A percentile compares a stretch with the other conserved stretches of the same genome.
phyloP scores from a whole-genome alignment of 1,284 basidiomycete species.

The Abortiporus biennis region DNA sequence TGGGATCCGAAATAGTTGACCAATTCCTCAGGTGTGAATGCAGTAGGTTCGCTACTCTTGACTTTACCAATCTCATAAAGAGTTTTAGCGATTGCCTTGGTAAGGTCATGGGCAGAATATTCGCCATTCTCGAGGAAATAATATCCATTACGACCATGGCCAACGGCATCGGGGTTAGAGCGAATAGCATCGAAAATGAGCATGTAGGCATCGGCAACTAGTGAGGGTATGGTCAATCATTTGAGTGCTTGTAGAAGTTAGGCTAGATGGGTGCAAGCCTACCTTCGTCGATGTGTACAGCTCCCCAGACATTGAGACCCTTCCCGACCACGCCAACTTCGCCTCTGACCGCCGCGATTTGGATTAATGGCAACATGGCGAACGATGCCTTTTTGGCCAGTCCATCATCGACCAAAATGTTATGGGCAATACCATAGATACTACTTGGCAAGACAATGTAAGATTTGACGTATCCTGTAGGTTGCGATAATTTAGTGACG shows the following conservation, averaged over 20 bases:
- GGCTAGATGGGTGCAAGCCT: background rate
- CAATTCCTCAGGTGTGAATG: slow-evolving; percentile 28
- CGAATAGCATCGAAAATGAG: slow-evolving; percentile 18
- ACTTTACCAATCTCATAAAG: slow-evolving; percentile 24
- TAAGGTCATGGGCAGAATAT: slow-evolving; percentile 30
- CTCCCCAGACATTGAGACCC: slow-evolving; percentile 37
- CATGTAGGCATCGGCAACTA: slow-evolving; percentile 21
- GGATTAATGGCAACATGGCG: too few relatives aligned
- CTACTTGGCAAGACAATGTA: slow-evolving; percentile 43
- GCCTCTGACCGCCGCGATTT: slow-evolving; percentile 21
- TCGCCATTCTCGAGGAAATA: slow-evolving; percentile 45
- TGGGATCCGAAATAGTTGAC: slow-evolving; percentile 20
- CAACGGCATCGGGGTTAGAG: slow-evolving; percentile 13
- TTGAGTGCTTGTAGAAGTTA: background rate
- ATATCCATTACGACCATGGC: slow-evolving; percentile 39
- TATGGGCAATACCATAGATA: slow-evolving; percentile 41
- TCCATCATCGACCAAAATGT: slow-evolving; percentile 36
- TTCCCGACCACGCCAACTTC: slow-evolving; percentile 22
- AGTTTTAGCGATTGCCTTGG: slow-evolving; percentile 30
- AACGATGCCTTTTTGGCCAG: slow-evolving; percentile 38
- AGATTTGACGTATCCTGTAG: slow-evolving; percentile 36
- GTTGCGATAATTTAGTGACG: background rate
- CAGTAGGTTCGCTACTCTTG: slow-evolving; percentile 23
- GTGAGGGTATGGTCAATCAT: background rate
- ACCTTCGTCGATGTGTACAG: slow-evolving; percentile 41